Evolutionary conservation across 1,284 basidiomycete species (phyloP).

Genomic region (Peniophora sp.): DNA sequence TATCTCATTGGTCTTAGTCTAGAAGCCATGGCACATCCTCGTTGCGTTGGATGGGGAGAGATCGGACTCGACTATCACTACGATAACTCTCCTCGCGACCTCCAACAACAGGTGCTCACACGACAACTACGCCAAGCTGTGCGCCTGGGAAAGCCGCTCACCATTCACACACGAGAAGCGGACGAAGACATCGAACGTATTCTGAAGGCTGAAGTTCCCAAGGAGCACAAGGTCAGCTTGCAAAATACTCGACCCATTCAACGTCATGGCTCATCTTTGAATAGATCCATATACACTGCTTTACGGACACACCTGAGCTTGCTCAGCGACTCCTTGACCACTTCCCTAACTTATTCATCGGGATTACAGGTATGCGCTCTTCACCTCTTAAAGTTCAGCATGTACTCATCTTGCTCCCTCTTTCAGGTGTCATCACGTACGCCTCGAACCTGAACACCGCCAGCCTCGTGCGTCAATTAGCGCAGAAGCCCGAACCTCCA

Average conservation of each 20-base stretch:
- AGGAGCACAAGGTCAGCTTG: conserved; percentile 49
- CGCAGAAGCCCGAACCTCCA: conserved; percentile 14
- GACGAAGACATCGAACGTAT: conserved; percentile 74
- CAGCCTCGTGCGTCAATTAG: conserved; percentile 46
- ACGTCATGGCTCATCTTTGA: neutral
- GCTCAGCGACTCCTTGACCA: conserved; percentile 61
- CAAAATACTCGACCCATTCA: neutral
- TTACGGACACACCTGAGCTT: conserved; percentile 71
- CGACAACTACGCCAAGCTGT: conserved; percentile 65
- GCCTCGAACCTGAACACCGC: conserved; percentile 63
- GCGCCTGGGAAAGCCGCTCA: conserved; percentile 59
- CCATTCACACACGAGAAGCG: conserved; percentile 76
- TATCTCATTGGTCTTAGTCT: conserved; percentile 30
- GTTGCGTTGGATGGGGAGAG: conserved; percentile 80
- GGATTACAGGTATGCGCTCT: conserved; percentile 57
- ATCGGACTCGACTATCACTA: conserved; percentile 84
- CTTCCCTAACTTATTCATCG: conserved; percentile 75
- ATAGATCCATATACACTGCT: conserved; percentile 77
- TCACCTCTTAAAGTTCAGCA: neutral
- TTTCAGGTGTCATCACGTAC: conserved; percentile 68
- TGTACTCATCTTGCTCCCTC: neutral
- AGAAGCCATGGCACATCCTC: conserved; percentile 68
- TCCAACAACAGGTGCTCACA: conserved; percentile 57
- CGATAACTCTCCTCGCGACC: conserved; percentile 59
- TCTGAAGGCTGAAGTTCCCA: conserved; percentile 63